Evolutionary conservation across 31 red algal genomes (phyloP), one percentile per base, ranked within the genome.

Genomic region (Asparagopsis taxiformis): DNA sequence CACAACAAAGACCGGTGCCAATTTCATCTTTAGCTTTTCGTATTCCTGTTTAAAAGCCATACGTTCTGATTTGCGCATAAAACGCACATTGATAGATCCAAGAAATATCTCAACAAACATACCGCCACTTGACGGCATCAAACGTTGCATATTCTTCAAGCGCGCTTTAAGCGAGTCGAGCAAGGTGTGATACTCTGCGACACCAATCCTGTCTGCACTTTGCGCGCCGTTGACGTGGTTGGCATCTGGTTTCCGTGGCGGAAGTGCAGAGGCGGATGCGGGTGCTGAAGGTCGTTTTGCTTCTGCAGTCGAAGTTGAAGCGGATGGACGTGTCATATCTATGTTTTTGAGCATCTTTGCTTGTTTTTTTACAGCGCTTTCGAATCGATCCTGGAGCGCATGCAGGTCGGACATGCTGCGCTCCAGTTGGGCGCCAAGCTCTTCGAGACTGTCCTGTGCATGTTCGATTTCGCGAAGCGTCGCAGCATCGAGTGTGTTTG

Each of bases 11-110:
- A 89, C 21, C 1, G 94, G 85, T 3, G 86, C 94, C 22, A 85
- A 53, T 44, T 66, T 74, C 25, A 85, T 61, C 78, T 98, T 98
- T 50, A 90, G 74, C 43, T 67, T 80, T 70, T 98, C 94, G 59
- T 98, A 98, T 55, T 93, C 89, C 46, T 60, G 37, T 77, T 95
- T 95, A 55, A 93, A 93, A 0, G 68, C 56, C 20, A 88, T 25
- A n/a, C 94, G 61, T 30, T 93, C 89, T 61, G 65, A 71, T 43
- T 77, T 77, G 59, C 80, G 63, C 46, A 68, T 57, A 59, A 98
- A 98, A 25, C 94, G 83, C 29, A 98, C 79, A 80, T 98, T 93
- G 32, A 93, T 82, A 31, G 64, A 85, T n/a, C 94, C 94, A n/a
- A 98, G 52, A 51, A 93, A 98, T 13, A 89, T 57, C 35, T 82